phyloP scores from a whole-genome alignment of 1,139 yeast genomes.

The Yamadazyma kanchanaburiensis region DNA sequence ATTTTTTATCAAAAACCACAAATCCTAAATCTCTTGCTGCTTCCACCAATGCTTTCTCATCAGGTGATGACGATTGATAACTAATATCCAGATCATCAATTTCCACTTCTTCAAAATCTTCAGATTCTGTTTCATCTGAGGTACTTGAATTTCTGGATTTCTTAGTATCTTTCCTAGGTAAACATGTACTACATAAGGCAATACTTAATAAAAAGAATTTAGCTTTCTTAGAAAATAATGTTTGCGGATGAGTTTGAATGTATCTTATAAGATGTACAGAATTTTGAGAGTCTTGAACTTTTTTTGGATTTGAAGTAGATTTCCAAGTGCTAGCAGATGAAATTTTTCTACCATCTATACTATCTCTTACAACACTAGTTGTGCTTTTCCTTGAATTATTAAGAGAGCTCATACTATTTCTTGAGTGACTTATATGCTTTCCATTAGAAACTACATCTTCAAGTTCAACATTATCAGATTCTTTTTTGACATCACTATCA shows the following conservation, averaged over 20 bases:
- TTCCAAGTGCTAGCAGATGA: conserved; percentile 28
- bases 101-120: not conserved
- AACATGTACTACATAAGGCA: conserved; percentile 87
- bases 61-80: conserved; percentile 95
- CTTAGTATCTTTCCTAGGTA: conserved; percentile 48
- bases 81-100: conserved; percentile 30
- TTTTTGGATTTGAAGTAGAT: conserved; percentile 37
- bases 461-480: not conserved
- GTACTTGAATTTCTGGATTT: conserved; percentile 11
- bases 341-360: conserved; percentile 23
- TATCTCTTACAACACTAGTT: conserved; percentile 29
- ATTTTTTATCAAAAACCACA: conserved; percentile 68
- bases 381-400: conserved; percentile 22
- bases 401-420: conserved; percentile 1
- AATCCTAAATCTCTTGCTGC: conserved; percentile 96
- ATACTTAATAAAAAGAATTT: conserved; percentile 75
- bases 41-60: conserved; percentile 86
- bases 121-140: not conserved
- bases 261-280: conserved; percentile 61
- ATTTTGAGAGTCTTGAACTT: conserved; percentile 21
- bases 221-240: conserved; percentile 68
- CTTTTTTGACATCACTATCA: conserved; percentile 49
- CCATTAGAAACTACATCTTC: not conserved
- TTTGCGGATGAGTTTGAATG: conserved; percentile 68
- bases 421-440: conserved; percentile 1